A percentile compares a stretch with the other conserved stretches of the same genome.
These are phyloP conservation scores for Cyberlindnera euphorbiae DNA, from an alignment of 805 yeast genomes.

Conservation along the genomic window DNA sequence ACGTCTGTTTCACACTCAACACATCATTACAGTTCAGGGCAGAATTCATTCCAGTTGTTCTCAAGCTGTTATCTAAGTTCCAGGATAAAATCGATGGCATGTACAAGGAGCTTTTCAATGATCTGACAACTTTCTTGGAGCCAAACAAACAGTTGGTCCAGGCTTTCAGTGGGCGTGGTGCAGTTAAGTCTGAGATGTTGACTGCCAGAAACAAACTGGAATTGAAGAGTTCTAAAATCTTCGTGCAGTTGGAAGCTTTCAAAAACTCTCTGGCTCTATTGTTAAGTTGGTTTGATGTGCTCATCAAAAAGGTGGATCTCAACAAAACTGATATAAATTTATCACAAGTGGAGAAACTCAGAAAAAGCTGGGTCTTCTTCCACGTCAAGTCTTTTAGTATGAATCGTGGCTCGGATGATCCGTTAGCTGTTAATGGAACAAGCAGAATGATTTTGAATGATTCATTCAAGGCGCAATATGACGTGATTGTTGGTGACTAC, in stretches of 20 bases:
- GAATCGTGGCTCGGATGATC: constrained; percentile 12
- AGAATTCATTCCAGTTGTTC: constrained; percentile 22
- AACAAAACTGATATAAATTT: constrained; percentile 25
- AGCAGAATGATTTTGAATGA: constrained; percentile 21
- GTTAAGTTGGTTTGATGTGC: constrained; percentile 13
- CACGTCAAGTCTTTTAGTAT: constrained; percentile 26
- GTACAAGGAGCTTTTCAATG: constrained; percentile 21
- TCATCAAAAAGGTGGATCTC: constrained; percentile 19
- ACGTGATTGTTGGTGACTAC: constrained; percentile 11
- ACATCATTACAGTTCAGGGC: constrained; percentile 26
- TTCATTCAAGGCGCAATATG: constrained; percentile 12
- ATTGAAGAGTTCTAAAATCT: constrained; percentile 18
- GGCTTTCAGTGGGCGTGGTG: constrained; percentile 5
- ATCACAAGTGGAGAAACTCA: constrained; percentile 29
- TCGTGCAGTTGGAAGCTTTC: constrained; percentile 35
- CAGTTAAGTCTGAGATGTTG: constrained; percentile 6
- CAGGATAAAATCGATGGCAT: constrained; percentile 21
- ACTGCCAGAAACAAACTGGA: constrained; percentile 18
- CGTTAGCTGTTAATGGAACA: constrained; percentile 14
- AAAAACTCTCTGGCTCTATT: constrained; percentile 35
- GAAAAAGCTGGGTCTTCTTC: constrained; percentile 36
- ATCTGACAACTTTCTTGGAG: constrained; percentile 19
- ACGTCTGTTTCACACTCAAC: constrained; percentile 20
- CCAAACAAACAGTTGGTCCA: constrained; percentile 19
- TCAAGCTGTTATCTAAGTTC: constrained; percentile 21